Conservation (phyloP, 768 basidiomycete species). For the Glaciozyma martinii region DNA sequence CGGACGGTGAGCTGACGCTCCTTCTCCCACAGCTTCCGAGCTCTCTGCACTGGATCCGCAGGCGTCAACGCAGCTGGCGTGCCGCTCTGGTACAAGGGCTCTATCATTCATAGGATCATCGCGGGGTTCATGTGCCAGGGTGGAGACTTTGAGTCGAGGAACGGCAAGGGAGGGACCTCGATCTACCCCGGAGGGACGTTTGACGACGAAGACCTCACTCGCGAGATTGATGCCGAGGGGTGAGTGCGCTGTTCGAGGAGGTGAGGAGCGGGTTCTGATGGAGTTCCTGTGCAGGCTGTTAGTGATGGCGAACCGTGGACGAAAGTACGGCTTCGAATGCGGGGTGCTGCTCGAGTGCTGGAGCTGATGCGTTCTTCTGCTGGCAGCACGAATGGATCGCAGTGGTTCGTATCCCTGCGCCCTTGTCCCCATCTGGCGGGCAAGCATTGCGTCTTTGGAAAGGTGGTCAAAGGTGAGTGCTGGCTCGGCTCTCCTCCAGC, state of each 20-base stretch:
- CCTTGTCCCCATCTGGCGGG: conserved; percentile 55
- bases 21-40: conserved; percentile 56
- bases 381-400: conserved; percentile 66
- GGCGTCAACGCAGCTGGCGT: conserved; percentile 60
- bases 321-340: neutral
- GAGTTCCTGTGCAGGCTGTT: conserved; percentile 43
- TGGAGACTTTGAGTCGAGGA: conserved; percentile 66
- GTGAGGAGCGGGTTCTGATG: neutral
- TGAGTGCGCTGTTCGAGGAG: conserved; percentile 31
- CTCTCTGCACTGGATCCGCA: conserved; percentile 75
- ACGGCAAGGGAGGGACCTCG: conserved; percentile 71
- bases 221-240: conserved; percentile 57
- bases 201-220: conserved; percentile 63
- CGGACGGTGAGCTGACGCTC: neutral
- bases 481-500: neutral
- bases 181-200: conserved; percentile 64
- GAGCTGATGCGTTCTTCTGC: neutral
- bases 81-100: conserved; percentile 73
- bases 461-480: conserved; percentile 41
- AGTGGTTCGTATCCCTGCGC: conserved; percentile 76
- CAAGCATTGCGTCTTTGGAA: conserved; percentile 43
- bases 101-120: conserved; percentile 57
- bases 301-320: conserved; percentile 80
- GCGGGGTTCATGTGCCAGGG: conserved; percentile 59
- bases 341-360: neutral